These are phyloP conservation scores for Coemansia umbellata DNA, from an alignment of 192 early-diverging fungal species.

Conservation along the genomic window DNA sequence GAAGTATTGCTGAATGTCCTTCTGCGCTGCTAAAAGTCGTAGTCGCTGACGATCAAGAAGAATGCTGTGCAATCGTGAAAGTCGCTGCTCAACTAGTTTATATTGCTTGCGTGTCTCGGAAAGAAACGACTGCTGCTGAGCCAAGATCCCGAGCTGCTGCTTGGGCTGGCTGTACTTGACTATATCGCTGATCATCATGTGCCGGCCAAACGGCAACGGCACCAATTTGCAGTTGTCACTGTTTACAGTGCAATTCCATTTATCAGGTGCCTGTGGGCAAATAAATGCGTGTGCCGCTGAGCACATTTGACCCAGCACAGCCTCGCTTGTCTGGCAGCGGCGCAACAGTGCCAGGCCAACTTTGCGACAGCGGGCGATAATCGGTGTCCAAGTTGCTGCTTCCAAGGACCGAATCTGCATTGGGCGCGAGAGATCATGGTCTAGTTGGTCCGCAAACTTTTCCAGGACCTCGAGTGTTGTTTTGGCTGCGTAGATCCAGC, in stretches of 20 bases:
- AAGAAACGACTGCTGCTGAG: conserved; percentile 7
- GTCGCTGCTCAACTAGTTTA: conserved; percentile 35
- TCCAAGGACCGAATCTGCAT: conserved; percentile 20
- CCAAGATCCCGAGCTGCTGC: conserved; percentile 3
- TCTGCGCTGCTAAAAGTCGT: conserved; percentile 29
- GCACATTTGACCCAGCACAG: conserved; percentile 28
- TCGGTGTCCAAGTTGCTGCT: conserved; percentile 38
- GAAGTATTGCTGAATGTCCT: conserved; percentile 40
- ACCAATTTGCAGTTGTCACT: not conserved
- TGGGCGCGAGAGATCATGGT: conserved; percentile 34
- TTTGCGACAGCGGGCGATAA: conserved; percentile 47
- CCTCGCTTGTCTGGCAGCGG: conserved; percentile 37
- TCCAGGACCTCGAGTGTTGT: conserved; percentile 14
- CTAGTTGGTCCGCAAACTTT: conserved; percentile 20
- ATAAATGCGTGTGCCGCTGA: conserved; percentile 1
- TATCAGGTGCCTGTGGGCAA: not conserved
- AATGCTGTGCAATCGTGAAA: conserved; percentile 42
- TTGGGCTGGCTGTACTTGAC: not conserved
- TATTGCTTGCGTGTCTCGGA: conserved; percentile 10
- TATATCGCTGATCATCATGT: conserved; percentile 8
- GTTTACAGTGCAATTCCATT: not conserved
- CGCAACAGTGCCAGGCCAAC: conserved; percentile 39
- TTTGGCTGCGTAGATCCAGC: conserved; percentile 23
- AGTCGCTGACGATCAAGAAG: conserved; percentile 41
- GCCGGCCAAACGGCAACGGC: conserved; percentile 8